Evolutionary conservation across 2,329 filamentous ascomycete genomes (phyloP).

Genomic region (Cordyceps militaris): DNA sequence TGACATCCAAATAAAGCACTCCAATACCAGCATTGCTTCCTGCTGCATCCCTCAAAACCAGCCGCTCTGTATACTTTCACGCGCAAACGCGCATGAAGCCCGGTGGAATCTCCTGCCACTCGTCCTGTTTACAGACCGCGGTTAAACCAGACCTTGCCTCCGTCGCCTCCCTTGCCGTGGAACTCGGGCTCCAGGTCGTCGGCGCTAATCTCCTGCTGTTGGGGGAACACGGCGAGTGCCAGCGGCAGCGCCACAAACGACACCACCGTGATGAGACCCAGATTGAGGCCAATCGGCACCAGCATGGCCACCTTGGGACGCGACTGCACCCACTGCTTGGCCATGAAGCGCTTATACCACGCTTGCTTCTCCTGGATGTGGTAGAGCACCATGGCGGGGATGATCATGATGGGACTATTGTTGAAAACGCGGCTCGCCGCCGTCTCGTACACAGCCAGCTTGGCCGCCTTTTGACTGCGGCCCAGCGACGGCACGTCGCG

Average conservation of each 20-base stretch:
- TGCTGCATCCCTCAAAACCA: neutral
- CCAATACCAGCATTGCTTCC: neutral
- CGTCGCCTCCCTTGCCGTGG: slow-evolving; percentile 68
- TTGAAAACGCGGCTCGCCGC: slow-evolving; percentile 88
- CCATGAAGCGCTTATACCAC: slow-evolving; percentile 35
- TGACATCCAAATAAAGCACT: neutral
- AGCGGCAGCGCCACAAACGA: slow-evolving; percentile 84
- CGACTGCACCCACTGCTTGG: slow-evolving; percentile 70
- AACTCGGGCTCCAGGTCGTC: slow-evolving; percentile 79
- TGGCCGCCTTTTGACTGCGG: slow-evolving; percentile 81
- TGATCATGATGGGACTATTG: slow-evolving; percentile 92
- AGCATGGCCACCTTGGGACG: slow-evolving; percentile 56
- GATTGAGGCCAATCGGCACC: slow-evolving; percentile 68
- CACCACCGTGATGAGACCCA: slow-evolving; percentile 79
- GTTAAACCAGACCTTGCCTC: slow-evolving; percentile 91
- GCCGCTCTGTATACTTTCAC: neutral
- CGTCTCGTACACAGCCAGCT: slow-evolving; percentile 85
- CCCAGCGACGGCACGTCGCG: slow-evolving; percentile 66
- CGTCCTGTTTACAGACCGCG: slow-evolving; percentile 64
- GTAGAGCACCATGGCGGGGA: slow-evolving; percentile 82
- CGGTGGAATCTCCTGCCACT: neutral
- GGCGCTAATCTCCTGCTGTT: slow-evolving; percentile 75
- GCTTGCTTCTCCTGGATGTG: slow-evolving; percentile 56
- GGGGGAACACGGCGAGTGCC: slow-evolving; percentile 86
- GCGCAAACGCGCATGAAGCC: too few relatives aligned